Base-by-base conservation (phyloP, 2,329 filamentous ascomycete genomes). In the Polytolypa hystricis region DNA sequence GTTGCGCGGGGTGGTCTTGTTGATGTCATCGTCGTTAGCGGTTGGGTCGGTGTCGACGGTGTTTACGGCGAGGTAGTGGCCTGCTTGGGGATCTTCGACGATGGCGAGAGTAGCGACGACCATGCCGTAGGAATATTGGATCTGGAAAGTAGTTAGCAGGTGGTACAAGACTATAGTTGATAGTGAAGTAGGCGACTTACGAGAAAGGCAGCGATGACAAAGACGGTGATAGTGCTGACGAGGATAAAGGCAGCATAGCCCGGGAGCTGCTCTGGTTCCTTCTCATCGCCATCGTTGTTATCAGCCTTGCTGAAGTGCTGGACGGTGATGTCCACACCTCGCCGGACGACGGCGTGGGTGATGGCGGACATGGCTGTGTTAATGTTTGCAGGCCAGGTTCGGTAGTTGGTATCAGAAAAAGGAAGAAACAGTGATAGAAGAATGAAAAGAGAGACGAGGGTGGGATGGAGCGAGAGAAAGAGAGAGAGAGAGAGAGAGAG, bases 91-190 rank as follows among this genome's bases (percentile, higher is more conserved):
- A 31, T 71, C 71, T 56, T 83, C 79, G 48, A 83, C 66, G 60
- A 77, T 74, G 42, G 75, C 67, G 28, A 83, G 67, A 4, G 73
- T 74, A 2, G 72, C 67, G 30, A 81, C 61, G 37, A 83, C 64
- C 39, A 69, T 58, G 38, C 70, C 70, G 45, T 77, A 70, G 30
- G 72, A 75, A 59, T 81, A 82, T 35, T 61, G 53, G 31, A 68
- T 48, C 64, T 67, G 39, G 11, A 42, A 9, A 12, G 21, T 1
- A 29, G n/a, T 35, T 7, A 31, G 27, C 17, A 16, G 23, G 11
- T 12, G 8, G 12, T 18, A 25, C 7, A 15, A 27, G 17, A 15
- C n/a, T n/a, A n/a, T n/a, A n/a, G n/a, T n/a, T n/a, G n/a, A 19
- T 16, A 29, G 20, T 20, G 12, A 17, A 28, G 4, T 2, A 34